A percentile compares a stretch with the other conserved stretches of the same genome.
Evolutionary conservation across 345 rosid genomes (phyloP).

Genomic region (Erodium maritimum): DNA sequence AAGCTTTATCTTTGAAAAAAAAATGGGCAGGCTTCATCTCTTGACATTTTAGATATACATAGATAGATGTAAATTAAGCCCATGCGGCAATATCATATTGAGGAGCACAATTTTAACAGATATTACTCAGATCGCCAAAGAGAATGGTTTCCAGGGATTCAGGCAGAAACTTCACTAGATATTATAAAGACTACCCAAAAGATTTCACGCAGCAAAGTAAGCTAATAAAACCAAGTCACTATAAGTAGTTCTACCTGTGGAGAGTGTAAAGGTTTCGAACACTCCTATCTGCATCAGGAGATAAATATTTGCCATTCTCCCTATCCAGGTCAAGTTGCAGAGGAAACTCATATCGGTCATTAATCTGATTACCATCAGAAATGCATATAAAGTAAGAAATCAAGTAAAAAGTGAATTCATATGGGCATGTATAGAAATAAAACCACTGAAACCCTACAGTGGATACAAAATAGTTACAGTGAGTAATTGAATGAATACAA

Average conservation of each 20-base stretch:
- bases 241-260: slow-evolving; percentile 22
- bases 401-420: neutral
- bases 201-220: neutral
- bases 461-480: too few species aligned
- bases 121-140: neutral
- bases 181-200: neutral
- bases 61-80: too few species aligned
- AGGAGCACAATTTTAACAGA: neutral
- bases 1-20: too few species aligned
- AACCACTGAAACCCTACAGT: neutral
- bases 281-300: slow-evolving; percentile 36
- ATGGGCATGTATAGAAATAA: neutral
- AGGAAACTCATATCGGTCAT: slow-evolving; percentile 46
- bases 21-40: too few species aligned
- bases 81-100: too few species aligned
- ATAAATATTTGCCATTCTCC: slow-evolving; percentile 32
- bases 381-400: neutral
- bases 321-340: slow-evolving; percentile 44
- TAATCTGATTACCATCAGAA: slow-evolving; percentile 18
- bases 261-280: slow-evolving; percentile 40
- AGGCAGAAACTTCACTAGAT: neutral
- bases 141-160: neutral
- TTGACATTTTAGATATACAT: too few species aligned
- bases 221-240: neutral
- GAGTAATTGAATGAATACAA: too few species aligned